Evolutionary conservation across 352 stramenopile species (phyloP).

Genomic region (Phytophthora podocarpi): DNA sequence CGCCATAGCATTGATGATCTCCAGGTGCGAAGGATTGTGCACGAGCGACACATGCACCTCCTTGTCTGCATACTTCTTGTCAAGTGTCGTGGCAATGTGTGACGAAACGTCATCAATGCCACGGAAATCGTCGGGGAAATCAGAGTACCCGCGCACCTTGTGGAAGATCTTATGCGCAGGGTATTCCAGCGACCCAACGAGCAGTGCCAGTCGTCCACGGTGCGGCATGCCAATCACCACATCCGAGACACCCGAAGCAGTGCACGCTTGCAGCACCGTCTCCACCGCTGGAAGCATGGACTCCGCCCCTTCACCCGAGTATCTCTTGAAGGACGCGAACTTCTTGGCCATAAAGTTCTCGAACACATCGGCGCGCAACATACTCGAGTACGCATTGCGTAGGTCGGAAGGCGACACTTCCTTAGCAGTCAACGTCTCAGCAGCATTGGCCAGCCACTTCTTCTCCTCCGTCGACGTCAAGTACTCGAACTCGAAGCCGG

Average conservation of each 20-base stretch:
- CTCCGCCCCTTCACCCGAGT: conserved; percentile 85
- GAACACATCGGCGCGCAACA: conserved; percentile 84
- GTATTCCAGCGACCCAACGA: conserved; percentile 82
- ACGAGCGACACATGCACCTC: conserved; percentile 86
- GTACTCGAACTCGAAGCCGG: conserved; percentile 85
- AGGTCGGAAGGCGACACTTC: conserved; percentile 70
- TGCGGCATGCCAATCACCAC: conserved; percentile 90
- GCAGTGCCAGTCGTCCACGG: conserved; percentile 76
- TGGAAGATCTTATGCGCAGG: conserved; percentile 84
- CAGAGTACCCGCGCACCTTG: conserved; percentile 78
- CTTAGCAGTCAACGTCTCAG: conserved; percentile 44
- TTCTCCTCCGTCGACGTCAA: conserved; percentile 65
- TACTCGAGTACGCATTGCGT: conserved; percentile 79
- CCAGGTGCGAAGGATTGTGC: conserved; percentile 88
- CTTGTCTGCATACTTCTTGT: conserved; percentile 65
- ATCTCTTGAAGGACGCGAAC: conserved; percentile 88
- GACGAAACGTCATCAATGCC: conserved; percentile 87
- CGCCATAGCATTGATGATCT: conserved; percentile 89
- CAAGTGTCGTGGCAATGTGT: conserved; percentile 80
- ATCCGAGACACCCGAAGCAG: conserved; percentile 54
- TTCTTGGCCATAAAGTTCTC: conserved; percentile 89
- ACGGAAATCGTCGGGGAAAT: conserved; percentile 63
- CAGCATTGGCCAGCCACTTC: conserved; percentile 62
- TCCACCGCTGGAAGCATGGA: conserved; percentile 80
- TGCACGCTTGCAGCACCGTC: conserved; percentile 66